Evolutionary conservation across 176 grass and related monocot genomes (phyloP), one percentile per base, ranked within the genome.

Genomic region (Eleusine indica): DNA sequence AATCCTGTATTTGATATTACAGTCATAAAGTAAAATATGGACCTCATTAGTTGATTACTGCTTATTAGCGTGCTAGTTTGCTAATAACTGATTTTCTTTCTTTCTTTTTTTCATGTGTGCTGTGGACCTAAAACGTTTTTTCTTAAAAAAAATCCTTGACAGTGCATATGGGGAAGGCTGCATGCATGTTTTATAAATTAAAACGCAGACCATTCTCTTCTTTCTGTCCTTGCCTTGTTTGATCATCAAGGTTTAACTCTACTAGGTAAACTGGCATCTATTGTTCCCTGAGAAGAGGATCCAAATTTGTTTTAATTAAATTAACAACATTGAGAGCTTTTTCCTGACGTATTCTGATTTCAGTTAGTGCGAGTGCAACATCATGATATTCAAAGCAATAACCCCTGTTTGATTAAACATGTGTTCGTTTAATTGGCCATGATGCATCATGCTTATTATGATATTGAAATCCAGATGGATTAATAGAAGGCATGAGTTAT

Each of bases 1-100:
- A 88, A 77, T 51, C 80, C 82, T 77, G 54, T 85, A 70, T 47
- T 51, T 28, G 42, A 51, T 56, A 66, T 80, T 19, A 40, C 30
- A 41, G 11, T 56, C 44, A 46, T 8, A 46, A 46, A 46, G 7
- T 46, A 46, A 46, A 9, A 46, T 10, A 46, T 9, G 7, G 44
- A 9, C 44, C 44, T 46, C 44, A 46, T 46, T 46, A 46, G 44
- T 46, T 46, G 44, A 9, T 46, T 46, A 46, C 44, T 46, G 44
- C 7, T 46, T 10, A 46, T 6, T 9, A 46, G 44, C 44, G 8
- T 46, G 44, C 44, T 46, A 46, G 44, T 46, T 46, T 46, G 44
- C 9, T 46, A 46, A 46, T 46, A 46, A 40, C 53, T 32, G 3
- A 42, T 39, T 71, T 37, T 42, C 21, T 2, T n/a, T 2, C 0